Evolutionary conservation across 1,284 basidiomycete species (phyloP), one percentile per base, ranked within the genome.

Genomic region (Heliocybe sulcata): DNA sequence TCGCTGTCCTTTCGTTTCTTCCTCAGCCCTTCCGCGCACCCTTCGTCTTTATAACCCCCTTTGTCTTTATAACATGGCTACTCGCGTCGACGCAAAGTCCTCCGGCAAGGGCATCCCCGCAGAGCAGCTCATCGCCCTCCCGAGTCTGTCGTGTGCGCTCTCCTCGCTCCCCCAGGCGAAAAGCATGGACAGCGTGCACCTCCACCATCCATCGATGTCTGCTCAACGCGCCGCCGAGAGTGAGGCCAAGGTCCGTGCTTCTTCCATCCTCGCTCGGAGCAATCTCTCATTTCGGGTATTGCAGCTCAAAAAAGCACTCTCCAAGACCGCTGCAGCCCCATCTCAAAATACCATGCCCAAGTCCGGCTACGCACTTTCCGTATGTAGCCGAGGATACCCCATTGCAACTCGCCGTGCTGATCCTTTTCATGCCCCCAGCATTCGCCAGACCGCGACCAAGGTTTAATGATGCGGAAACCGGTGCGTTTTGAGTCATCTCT

Each of bases 131-230:
- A 74, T 87, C 68, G 74, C 87, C 9, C 81, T 87, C 61, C 87
- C 87, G 16, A 83, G 81, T 61, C 72, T 90, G 52, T 82, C 87
- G 14, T 80, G 74, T 51, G 77, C 80, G 1, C 78, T 90, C 55
- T 81, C 83, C 50, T 74, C 78, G 0, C 76, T 90, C 23, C 86
- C 86, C 0, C 79, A 85, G 60, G 87, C 85, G 2, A 85, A 80
- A 61, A 83, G 77, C 70, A 73, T 90, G 53, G 77, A 80, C 60
- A 76, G 74, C 60, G 75, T 90, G 27, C 70, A 80, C 0, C 69
- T 90, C 1, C 87, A 90, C 68, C 81, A 77, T 82, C 77, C 1
- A 20, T 77, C 76, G 63, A 85, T 84, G 81, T 84, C 85, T 59
- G 78, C 81, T 0, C 77, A 81, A 54, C 77, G 80, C 42, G 79